Percentiles rank a stretch among this genome's conserved stretches.
phyloP scores from a whole-genome alignment of 768 basidiomycete species.

The Tricholoma flavovirens region DNA sequence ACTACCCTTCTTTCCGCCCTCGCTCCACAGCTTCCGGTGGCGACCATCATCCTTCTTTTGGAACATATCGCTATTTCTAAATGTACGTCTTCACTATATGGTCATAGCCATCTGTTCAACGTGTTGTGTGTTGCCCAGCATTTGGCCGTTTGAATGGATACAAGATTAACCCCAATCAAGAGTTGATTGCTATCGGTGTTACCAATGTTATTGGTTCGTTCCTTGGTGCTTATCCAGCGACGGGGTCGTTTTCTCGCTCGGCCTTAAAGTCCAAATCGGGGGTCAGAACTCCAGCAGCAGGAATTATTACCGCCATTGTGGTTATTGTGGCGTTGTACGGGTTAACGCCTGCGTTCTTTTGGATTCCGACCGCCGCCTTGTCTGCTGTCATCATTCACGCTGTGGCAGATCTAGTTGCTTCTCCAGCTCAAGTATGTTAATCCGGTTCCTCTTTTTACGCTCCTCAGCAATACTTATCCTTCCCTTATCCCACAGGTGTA shows the following conservation, averaged over 20 bases:
- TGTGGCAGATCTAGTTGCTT: slow-evolving; percentile 81
- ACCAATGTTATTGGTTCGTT: slow-evolving; percentile 87
- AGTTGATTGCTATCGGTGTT: slow-evolving; percentile 96
- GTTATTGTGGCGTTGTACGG: slow-evolving; percentile 95
- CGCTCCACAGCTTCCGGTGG: slow-evolving; percentile 70
- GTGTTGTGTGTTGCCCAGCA: slow-evolving; percentile 36
- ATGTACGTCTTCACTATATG: slow-evolving; percentile 37
- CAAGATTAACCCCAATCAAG: slow-evolving; percentile 91
- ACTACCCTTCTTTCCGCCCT: slow-evolving; percentile 56
- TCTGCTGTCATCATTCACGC: slow-evolving; percentile 95
- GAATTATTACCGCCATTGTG: slow-evolving; percentile 77
- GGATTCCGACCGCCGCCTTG: slow-evolving; percentile 78
- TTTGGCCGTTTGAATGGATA: slow-evolving; percentile 95
- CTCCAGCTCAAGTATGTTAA: slow-evolving; percentile 51
- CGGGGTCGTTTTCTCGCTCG: slow-evolving; percentile 97
- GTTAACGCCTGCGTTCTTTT: slow-evolving; percentile 87
- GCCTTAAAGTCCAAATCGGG: slow-evolving; percentile 95
- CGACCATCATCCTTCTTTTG: slow-evolving; percentile 83
- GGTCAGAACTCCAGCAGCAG: slow-evolving; percentile 92
- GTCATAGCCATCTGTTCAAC: not conserved
- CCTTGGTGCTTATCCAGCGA: slow-evolving; percentile 92
- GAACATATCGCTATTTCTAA: slow-evolving; percentile 99
- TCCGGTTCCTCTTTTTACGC: not conserved
- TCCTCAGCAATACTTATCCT: not conserved
- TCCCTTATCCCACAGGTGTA: slow-evolving; percentile 47